A percentile compares a stretch with the other conserved stretches of the same genome.
Conservation (phyloP, 106 monocot species). For the Platanthera guangdongensis region DNA sequence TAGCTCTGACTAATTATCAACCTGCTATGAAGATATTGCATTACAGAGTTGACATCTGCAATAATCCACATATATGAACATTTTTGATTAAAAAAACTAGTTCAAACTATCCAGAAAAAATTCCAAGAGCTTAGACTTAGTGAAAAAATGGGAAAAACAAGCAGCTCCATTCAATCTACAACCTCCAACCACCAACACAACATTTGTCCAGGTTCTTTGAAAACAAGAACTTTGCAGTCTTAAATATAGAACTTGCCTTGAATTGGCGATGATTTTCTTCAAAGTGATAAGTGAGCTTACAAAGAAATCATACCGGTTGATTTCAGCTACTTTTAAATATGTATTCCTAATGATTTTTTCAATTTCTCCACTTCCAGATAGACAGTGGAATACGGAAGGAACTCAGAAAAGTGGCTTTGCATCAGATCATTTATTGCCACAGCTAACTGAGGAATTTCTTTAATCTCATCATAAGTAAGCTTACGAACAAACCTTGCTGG, state of each 20-base stretch:
- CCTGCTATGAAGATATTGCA: background rate
- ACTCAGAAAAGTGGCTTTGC: constrained; percentile 87
- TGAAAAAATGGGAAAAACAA: background rate
- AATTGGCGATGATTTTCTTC: background rate
- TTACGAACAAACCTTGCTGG: constrained; percentile 77
- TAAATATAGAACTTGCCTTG: background rate
- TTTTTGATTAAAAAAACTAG: background rate
- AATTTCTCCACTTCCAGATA: constrained; percentile 92
- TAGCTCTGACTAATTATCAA: background rate
- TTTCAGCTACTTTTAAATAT: constrained; percentile 26
- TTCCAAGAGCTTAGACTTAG: background rate
- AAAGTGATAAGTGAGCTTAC: background rate
- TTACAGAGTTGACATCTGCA: background rate
- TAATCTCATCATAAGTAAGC: constrained; percentile 74
- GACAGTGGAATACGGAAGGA: constrained; percentile 79
- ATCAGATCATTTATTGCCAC: constrained; percentile 82
- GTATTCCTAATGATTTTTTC: constrained; percentile 54
- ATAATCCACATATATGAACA: background rate
- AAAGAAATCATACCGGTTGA: background rate
- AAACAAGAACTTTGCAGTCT: background rate
- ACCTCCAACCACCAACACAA: background rate
- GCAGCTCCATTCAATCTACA: background rate
- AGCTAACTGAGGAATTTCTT: constrained; percentile 86
- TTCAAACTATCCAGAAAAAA: background rate
- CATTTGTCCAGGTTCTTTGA: background rate